These are phyloP conservation scores for Afroboletus lepidellus DNA, from an alignment of 1,284 basidiomycete genomes.

Conservation along the genomic window DNA sequence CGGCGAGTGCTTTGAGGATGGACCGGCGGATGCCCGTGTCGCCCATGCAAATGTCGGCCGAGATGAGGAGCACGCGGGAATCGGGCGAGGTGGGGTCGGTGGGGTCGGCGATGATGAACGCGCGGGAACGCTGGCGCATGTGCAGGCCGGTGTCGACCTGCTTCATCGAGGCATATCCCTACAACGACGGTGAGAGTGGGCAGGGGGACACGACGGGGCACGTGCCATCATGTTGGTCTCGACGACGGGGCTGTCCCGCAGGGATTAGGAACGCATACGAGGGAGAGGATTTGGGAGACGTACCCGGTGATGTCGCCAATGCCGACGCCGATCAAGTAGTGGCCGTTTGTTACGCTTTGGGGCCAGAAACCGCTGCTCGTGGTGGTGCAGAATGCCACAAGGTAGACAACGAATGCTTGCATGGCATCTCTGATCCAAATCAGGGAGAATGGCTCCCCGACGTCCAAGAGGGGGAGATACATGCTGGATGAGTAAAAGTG, in stretches of 20 bases:
- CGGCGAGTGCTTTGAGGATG: conserved; percentile 58
- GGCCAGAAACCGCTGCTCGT: neutral
- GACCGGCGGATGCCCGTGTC: conserved; percentile 75
- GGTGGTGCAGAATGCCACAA: conserved; percentile 15
- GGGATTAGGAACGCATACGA: neutral
- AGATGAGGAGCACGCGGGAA: conserved; percentile 73
- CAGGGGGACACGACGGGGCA: neutral
- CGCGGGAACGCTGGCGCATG: conserved; percentile 76
- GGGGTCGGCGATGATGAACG: conserved; percentile 68
- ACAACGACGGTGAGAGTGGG: conserved; percentile 4
- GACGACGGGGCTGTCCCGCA: conserved; percentile 56
- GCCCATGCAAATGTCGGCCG: conserved; percentile 79
- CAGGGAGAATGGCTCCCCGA: conserved; percentile 13
- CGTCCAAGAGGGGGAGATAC: conserved; percentile 24
- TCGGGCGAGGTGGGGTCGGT: conserved; percentile 37
- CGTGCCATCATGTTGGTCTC: conserved; percentile 77
- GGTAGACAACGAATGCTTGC: conserved; percentile 18
- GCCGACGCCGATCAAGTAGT: conserved; percentile 40
- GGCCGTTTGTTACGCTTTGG: conserved; percentile 9
- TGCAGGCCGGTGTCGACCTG: conserved; percentile 80
- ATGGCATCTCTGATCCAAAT: conserved; percentile 17
- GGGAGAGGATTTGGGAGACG: conserved; percentile 1
- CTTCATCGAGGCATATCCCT: conserved; percentile 71
- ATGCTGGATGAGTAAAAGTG: no score
- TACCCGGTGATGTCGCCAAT: conserved; percentile 78